Evolutionary conservation across 768 basidiomycete genomes (phyloP).

Genomic region (Agrocybe praecox): DNA sequence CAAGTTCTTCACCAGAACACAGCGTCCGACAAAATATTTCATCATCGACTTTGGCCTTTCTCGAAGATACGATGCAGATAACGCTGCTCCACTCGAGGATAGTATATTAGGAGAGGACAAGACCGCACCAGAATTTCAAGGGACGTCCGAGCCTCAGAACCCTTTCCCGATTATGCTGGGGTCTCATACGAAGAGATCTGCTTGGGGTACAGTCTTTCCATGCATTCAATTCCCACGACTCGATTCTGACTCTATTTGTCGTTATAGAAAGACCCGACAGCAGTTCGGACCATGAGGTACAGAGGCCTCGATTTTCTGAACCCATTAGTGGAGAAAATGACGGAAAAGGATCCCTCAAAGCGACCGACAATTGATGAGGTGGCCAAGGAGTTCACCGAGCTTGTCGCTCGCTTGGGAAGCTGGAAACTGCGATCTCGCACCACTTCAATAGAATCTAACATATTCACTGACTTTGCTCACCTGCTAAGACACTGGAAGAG

Average conservation of each 20-base stretch:
- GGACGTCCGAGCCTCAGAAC: slow-evolving; percentile 1
- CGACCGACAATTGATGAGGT: slow-evolving; percentile 8
- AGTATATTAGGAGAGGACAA: slow-evolving; percentile 42
- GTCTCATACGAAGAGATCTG: too few relatives aligned
- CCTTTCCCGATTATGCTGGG: not conserved
- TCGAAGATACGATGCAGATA: slow-evolving; percentile 20
- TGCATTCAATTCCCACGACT: not conserved
- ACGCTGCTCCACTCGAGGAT: slow-evolving; percentile 23
- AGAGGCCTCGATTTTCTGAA: slow-evolving; percentile 2
- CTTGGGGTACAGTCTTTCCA: too few relatives aligned
- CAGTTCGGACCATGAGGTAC: not conserved
- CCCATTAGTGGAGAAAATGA: slow-evolving; percentile 1
- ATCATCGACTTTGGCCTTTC: slow-evolving; percentile 42
- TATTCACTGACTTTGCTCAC: not conserved
- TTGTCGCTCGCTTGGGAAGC: not conserved
- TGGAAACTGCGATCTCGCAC: slow-evolving; percentile 2
- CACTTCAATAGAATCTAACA: not conserved
- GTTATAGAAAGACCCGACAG: not conserved
- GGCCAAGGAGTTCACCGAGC: not conserved
- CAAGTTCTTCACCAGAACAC: slow-evolving; percentile 23
- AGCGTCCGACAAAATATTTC: slow-evolving; percentile 31
- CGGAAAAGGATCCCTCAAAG: slow-evolving; percentile 1
- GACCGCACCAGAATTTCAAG: slow-evolving; percentile 9
- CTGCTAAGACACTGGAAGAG: not conserved
- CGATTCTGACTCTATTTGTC: not conserved